Conservation (phyloP, 2,329 filamentous ascomycete species). For the Diaporthe sp. region DNA sequence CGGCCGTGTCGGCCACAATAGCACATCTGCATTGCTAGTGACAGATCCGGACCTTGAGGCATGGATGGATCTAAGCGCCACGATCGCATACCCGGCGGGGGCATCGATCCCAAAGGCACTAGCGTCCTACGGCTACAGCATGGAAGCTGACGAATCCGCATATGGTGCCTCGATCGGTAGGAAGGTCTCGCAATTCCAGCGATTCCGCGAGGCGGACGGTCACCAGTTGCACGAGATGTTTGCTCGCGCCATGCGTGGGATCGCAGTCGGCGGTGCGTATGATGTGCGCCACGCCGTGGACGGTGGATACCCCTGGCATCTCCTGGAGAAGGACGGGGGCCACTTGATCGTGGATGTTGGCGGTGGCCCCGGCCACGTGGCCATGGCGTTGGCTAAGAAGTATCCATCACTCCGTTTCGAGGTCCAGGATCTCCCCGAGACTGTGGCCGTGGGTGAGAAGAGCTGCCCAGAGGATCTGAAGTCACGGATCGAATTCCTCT, state of each 20-base stretch:
- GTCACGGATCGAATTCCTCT: not conserved
- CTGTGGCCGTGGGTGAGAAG: not conserved
- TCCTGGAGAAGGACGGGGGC: not conserved
- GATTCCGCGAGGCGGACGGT: not conserved
- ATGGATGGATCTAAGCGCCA: conserved; percentile 4
- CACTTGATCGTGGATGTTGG: conserved; percentile 49
- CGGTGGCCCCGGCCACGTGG: conserved; percentile 47
- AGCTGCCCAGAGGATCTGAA: not conserved
- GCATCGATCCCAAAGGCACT: conserved; percentile 7
- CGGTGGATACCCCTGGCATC: not conserved
- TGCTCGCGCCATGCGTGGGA: conserved; percentile 8
- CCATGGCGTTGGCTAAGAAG: conserved; percentile 45
- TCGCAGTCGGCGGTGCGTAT: conserved; percentile 8
- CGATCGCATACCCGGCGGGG: not conserved
- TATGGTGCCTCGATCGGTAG: conserved; percentile 7
- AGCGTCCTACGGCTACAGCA: not conserved
- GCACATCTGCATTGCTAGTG: conserved; percentile 3
- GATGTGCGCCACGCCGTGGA: conserved; percentile 11
- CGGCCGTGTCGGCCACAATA: not conserved
- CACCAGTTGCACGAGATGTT: conserved; percentile 8
- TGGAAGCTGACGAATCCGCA: not conserved
- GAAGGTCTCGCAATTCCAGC: conserved; percentile 3
- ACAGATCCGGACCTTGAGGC: conserved; percentile 8
- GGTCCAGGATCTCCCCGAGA: conserved; percentile 27
- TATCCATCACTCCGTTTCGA: conserved; percentile 46